Evolutionary conservation across 2,329 filamentous ascomycete genomes (phyloP).

Genomic region (Xylariaceae sp.): DNA sequence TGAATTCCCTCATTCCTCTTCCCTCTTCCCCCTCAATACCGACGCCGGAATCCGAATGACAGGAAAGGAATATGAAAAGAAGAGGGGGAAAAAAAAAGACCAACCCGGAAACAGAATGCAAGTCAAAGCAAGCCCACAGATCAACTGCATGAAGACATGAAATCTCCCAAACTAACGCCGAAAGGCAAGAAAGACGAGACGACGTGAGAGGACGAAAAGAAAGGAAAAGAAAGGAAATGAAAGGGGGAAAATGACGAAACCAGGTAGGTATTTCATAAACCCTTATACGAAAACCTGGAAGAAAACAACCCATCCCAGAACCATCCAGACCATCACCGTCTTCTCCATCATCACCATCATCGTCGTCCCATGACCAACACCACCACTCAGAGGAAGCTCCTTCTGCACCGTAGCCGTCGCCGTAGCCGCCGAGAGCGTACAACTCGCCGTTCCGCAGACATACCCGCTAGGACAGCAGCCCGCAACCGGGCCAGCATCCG

Average conservation of each 20-base stretch:
- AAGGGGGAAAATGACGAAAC: neutral
- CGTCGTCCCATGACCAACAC: neutral
- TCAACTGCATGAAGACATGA: no score
- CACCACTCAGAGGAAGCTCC: conserved; percentile 33
- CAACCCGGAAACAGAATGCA: no score
- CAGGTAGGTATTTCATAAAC: neutral
- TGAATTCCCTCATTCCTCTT: no score
- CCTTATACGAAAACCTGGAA: neutral
- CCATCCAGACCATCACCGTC: conserved; percentile 4
- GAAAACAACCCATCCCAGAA: conserved; percentile 8
- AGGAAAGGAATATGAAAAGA: no score
- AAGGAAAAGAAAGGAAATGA: neutral
- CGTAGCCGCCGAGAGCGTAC: conserved; percentile 51
- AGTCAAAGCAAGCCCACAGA: no score
- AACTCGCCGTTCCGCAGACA: conserved; percentile 65
- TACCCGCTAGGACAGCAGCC: conserved; percentile 83
- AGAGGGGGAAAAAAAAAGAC: no score
- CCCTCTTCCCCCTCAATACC: no score
- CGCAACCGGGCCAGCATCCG: conserved; percentile 53
- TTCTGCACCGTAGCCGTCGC: conserved; percentile 55
- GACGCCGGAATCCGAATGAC: no score
- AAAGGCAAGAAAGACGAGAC: neutral
- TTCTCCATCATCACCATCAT: neutral
- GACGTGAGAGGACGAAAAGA: no score
- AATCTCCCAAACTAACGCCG: neutral